Evolutionary conservation across 306 rosid genomes (phyloP), one percentile per base, ranked within the genome.

Genomic region (Phaseolus lunatus): DNA sequence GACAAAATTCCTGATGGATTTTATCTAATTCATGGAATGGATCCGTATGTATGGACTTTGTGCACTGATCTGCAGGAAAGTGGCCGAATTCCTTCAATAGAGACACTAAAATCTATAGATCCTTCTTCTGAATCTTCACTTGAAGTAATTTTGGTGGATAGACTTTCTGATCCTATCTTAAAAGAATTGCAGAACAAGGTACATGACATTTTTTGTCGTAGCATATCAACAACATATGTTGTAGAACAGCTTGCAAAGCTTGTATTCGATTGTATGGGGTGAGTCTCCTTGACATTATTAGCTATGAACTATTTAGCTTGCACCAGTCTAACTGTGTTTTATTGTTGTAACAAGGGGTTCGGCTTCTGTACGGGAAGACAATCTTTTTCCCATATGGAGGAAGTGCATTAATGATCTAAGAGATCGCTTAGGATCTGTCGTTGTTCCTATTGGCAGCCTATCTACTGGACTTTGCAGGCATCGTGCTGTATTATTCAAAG

Each of bases 401-500:
- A 94, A 89, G 78, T 86, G 92, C 88, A 91, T 90, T 64, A 84
- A 87, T 82, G 91, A 91, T 74, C 86, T 91, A 64, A 96, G 88
- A 88, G 90, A 89, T 66, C 85, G 94, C 87, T 83, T 92, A 84
- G 93, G 97, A 75, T 93, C 98, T 71, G 92, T 96, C 72, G 99
- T 96, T 75, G 80, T 96, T 88, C 99, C 98, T n/a, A 84, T 96
- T 75, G 96, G 99, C 78, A 91, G 96, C 84, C 88, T 96, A 56
- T 89, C 98, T 37, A 78, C 85, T 75, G 99, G 99, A 85, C 94
- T 89, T 53, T 96, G 99, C 86, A 89, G 97, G 81, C 99, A 96
- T 86, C 99, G 99, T 49, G 90, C 99, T 67, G 67, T 89, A 85
- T 75, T 96, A 78, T 96, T 96, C 87, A 96, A 96, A 84, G 99